Base-by-base conservation (phyloP, 106 monocot species). In the Acorus calamus region DNA sequence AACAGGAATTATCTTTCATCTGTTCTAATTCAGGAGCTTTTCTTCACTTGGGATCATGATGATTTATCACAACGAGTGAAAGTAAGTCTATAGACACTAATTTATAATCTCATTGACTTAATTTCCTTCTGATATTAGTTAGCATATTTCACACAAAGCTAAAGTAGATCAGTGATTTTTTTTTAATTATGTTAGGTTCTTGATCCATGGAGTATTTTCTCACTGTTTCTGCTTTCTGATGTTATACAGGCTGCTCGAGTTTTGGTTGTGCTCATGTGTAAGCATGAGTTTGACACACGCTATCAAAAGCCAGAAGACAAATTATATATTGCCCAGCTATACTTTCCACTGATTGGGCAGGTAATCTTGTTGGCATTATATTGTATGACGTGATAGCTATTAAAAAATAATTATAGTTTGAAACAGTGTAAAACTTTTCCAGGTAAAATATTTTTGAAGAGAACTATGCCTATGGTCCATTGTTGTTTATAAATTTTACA, bases 41-140 rank as follows among this genome's bases (percentile, higher is more conserved):
- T 98, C 57, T 80, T 98, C 55, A 92, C 92, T 44, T 92, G 85
- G 88, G 92, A 98, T 78, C 98, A 98, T 74, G 98, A 98, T 77
- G 98, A 98, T 80, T 66, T 92, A 60, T 73, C 80, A 49, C 83
- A 88, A 52, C 79, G 92, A 50, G 76, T 88, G 63, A 98, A 98
- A 79, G 98, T 88, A 56, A 66, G 85, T 79, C 41, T 43, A 11
- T 2, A 8, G 9, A 66, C 2, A 42, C 1, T 28, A 28, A 28
- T 28, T 1, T 28, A 28, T 28, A 28, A 28, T 28, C 28, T 28
- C 28, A 28, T 28, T 28, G 28, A 28, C 28, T 28, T 28, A 28
- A 28, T 28, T 28, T 28, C 28, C 28, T 28, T 28, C 28, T 28
- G 28, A 28, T 28, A 28, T 28, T 28, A 28, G 28, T 28, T 28